Evolutionary conservation across 805 yeast species (phyloP).

Genomic region (Pichia exigua): DNA sequence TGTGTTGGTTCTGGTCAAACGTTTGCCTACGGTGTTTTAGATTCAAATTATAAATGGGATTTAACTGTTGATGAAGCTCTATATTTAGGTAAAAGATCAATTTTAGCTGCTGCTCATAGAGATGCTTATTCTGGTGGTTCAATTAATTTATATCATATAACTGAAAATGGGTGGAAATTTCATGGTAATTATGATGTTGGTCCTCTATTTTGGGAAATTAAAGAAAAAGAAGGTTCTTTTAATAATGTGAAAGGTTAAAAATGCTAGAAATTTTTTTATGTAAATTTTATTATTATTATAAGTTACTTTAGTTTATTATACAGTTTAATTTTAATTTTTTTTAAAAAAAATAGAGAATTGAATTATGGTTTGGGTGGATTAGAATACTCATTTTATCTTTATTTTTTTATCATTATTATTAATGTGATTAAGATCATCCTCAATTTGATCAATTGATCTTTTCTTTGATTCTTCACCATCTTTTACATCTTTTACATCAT

Average conservation of each 20-base stretch:
- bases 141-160: conserved; percentile 84
- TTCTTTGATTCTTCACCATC: conserved; percentile 1
- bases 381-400: not conserved
- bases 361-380: not conserved
- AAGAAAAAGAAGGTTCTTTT: conserved; percentile 82
- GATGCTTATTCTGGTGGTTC: conserved; percentile 98
- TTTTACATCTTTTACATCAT: conserved; percentile 2
- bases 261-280: not conserved
- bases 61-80: conserved; percentile 87
- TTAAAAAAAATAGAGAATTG: not conserved
- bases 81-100: conserved; percentile 88
- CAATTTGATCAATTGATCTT: not conserved
- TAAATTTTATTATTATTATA: not conserved
- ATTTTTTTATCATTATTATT: not conserved
- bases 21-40: conserved; percentile 96
- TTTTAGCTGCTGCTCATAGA: conserved; percentile 96
- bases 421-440: not conserved
- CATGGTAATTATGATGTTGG: conserved; percentile 96
- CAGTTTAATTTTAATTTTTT: not conserved
- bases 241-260: conserved; percentile 57
- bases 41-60: conserved; percentile 89
- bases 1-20: conserved; percentile 99
- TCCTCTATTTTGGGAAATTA: conserved; percentile 82
- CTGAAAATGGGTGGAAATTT: conserved; percentile 89
- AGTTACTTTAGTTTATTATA: too few species aligned